Evolutionary conservation across 2,329 filamentous ascomycete genomes (phyloP).

Genomic region (Botrytis fragariae): DNA sequence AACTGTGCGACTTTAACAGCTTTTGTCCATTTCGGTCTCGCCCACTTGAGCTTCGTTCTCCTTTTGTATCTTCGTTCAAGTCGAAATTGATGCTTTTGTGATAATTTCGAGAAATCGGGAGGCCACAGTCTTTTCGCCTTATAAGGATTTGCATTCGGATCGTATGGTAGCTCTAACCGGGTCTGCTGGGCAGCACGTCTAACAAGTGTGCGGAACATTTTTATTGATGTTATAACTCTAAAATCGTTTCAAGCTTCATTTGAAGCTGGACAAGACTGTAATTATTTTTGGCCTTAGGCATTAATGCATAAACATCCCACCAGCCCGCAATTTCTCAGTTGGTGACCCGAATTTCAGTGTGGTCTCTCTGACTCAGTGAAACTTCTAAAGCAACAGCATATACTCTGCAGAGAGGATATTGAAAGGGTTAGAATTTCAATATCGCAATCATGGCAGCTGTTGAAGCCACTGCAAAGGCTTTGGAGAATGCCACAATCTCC

Average conservation of each 20-base stretch:
- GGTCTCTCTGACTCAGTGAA: constrained; percentile 26
- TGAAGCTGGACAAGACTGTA: background rate
- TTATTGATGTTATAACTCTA: constrained; percentile 27
- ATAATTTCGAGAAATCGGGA: constrained; percentile 69
- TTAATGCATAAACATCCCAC: constrained; percentile 23
- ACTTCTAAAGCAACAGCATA: constrained; percentile 1
- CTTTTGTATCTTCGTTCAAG: constrained; percentile 79
- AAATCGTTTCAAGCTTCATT: background rate
- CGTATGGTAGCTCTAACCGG: constrained; percentile 35
- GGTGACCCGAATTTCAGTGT: constrained; percentile 18
- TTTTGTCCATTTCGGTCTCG: constrained; percentile 63
- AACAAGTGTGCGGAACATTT: constrained; percentile 49
- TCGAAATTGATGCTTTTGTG: constrained; percentile 69
- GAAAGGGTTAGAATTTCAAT: constrained; percentile 2
- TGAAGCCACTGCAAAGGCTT: constrained; percentile 43
- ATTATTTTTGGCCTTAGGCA: constrained; percentile 23
- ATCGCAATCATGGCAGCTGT: constrained; percentile 45
- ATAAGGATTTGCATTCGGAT: constrained; percentile 53
- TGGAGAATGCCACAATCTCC: constrained; percentile 52
- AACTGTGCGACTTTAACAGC: constrained; percentile 61
- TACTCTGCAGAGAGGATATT: constrained; percentile 17
- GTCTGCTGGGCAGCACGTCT: constrained; percentile 44
- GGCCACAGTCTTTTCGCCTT: constrained; percentile 73
- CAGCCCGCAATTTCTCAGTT: constrained; percentile 16
- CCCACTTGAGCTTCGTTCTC: constrained; percentile 59